Conservation (phyloP, 202 grass and related monocot species). For the Zoysia matrella region DNA sequence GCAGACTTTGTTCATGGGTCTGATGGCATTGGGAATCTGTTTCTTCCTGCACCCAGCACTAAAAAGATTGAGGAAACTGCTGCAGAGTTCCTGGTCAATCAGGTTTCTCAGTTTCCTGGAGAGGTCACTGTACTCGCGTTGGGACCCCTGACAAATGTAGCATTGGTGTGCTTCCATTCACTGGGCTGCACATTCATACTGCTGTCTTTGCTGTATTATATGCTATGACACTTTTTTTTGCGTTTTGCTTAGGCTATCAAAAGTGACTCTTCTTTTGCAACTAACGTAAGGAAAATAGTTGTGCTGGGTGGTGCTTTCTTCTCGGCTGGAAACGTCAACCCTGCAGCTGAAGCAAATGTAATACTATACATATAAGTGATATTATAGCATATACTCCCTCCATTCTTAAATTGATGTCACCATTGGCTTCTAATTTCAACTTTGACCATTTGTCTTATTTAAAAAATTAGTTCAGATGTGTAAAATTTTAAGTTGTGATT, state of each 20-base stretch:
- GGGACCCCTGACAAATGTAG: constrained; percentile 88
- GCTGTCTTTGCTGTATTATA: neutral
- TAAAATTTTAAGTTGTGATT: too few relatives aligned
- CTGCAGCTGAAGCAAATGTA: constrained; percentile 99
- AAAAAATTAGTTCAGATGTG: too few relatives aligned
- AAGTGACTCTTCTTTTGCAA: constrained; percentile 83
- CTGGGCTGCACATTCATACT: constrained; percentile 9
- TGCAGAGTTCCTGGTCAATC: constrained; percentile 55
- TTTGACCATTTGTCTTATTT: too few relatives aligned
- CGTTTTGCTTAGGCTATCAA: constrained; percentile 72
- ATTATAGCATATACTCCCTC: neutral
- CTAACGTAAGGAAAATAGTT: constrained; percentile 90
- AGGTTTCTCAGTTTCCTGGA: constrained; percentile 78
- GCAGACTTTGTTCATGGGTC: too few relatives aligned
- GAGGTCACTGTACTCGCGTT: constrained; percentile 92
- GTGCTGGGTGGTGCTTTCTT: constrained; percentile 95
- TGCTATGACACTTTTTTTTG: constrained; percentile 9
- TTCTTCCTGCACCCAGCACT: too few relatives aligned
- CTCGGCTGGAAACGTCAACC: constrained; percentile 78
- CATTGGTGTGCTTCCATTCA: constrained; percentile 73
- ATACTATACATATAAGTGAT: constrained; percentile 9
- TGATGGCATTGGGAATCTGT: too few relatives aligned
- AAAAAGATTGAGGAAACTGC: too few relatives aligned
- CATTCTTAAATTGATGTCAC: too few relatives aligned
- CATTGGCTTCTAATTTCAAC: too few relatives aligned